These are phyloP conservation scores for Manihot esculenta DNA, from an alignment of 441 rosid species.

Conservation along the genomic window DNA sequence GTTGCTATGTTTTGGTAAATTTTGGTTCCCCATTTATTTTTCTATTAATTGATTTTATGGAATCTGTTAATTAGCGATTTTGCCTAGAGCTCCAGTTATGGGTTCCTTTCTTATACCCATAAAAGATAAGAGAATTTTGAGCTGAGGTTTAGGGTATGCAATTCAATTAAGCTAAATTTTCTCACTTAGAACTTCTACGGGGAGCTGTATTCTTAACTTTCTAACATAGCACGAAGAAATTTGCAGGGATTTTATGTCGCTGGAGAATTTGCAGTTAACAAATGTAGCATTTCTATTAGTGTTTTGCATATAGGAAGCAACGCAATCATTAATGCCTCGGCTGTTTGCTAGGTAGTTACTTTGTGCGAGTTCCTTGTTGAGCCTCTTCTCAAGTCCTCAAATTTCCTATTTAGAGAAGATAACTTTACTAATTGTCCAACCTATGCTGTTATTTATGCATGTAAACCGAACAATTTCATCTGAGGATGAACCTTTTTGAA, in stretches of 20 bases:
- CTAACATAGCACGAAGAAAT: background rate
- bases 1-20: slow-evolving; percentile 6
- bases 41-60: background rate
- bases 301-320: background rate
- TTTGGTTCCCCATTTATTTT: background rate
- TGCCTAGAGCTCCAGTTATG: background rate
- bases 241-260: background rate
- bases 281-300: background rate
- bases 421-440: no score
- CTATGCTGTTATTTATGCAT: background rate
- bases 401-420: background rate
- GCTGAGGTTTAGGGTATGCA: background rate
- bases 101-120: background rate
- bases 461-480: background rate
- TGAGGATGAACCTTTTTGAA: background rate
- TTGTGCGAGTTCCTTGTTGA: no score
- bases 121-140: background rate
- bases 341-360: slow-evolving; percentile 7
- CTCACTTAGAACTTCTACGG: background rate
- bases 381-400: no score
- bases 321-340: background rate
- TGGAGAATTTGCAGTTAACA: background rate
- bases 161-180: background rate
- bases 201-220: background rate
- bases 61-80: slow-evolving; percentile 10